Evolutionary conservation across 106 monocot species (phyloP).

Genomic region (Acorus gramineus): DNA sequence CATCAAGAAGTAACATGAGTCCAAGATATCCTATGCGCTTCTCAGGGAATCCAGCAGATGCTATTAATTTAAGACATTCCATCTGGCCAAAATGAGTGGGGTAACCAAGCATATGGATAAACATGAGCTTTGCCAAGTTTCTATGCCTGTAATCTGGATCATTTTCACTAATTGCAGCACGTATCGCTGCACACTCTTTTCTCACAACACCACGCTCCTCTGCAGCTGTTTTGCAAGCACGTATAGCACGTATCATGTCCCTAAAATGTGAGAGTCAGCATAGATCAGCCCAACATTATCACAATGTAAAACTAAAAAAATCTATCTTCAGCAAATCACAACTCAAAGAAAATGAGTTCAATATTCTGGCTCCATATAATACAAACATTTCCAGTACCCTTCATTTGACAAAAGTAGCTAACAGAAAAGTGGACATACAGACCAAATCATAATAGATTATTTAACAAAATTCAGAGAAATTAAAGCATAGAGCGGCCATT

Average conservation of each 20-base stretch:
- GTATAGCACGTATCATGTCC: slow-evolving; percentile 98
- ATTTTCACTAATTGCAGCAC: slow-evolving; percentile 91
- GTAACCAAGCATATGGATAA: slow-evolving; percentile 98
- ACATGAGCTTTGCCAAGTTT: slow-evolving; percentile 98
- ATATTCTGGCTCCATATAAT: too few species aligned
- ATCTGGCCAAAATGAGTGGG: slow-evolving; percentile 98
- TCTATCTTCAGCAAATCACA: too few species aligned
- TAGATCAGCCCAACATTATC: too few species aligned
- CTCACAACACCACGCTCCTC: slow-evolving; percentile 96
- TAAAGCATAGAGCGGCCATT: too few species aligned
- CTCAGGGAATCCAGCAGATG: slow-evolving; percentile 88
- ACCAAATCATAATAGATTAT: too few species aligned
- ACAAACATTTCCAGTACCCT: too few species aligned
- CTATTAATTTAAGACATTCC: slow-evolving; percentile 97
- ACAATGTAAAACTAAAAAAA: too few species aligned
- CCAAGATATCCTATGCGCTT: slow-evolving; percentile 96
- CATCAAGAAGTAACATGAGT: slow-evolving; percentile 97
- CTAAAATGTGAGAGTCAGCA: slow-evolving; percentile 21
- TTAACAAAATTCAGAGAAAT: too few species aligned
- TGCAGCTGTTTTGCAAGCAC: slow-evolving; percentile 97
- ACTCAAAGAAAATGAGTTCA: too few species aligned
- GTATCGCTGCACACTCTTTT: slow-evolving; percentile 98
- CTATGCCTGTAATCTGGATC: slow-evolving; percentile 95
- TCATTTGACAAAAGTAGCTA: too few species aligned
- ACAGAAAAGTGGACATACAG: too few species aligned